Percentiles rank a stretch among this genome's conserved stretches.
Conservation (phyloP, 1,284 basidiomycete species). For the Farysia itapuensis region DNA sequence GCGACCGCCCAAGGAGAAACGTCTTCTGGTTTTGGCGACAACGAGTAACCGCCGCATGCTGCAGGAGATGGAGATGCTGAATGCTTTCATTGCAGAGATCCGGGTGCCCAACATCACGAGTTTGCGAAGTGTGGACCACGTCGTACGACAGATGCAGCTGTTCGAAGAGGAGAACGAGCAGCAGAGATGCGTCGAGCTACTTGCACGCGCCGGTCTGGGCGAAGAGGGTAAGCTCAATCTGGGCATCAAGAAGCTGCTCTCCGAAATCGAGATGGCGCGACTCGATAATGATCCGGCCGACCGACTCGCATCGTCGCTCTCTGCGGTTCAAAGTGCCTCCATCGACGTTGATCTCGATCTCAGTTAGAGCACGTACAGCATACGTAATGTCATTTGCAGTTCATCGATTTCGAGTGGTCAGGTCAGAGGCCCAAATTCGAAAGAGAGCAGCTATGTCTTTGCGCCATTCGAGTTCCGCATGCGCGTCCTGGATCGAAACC, state of each 20-base stretch:
- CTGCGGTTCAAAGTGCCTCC: constrained; percentile 21
- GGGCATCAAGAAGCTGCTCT: constrained; percentile 85
- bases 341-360: constrained; percentile 40
- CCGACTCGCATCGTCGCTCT: constrained; percentile 58
- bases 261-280: constrained; percentile 91
- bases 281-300: constrained; percentile 67
- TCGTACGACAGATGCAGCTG: constrained; percentile 80
- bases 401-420: too few relatives aligned
- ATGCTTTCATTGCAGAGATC: constrained; percentile 86
- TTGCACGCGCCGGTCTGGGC: constrained; percentile 76
- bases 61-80: constrained; percentile 82
- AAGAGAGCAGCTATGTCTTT: constrained; percentile 32
- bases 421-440: constrained; percentile 5
- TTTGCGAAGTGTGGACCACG: constrained; percentile 72
- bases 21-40: constrained; percentile 88
- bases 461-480: constrained; percentile 36
- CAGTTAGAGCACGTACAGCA: too few relatives aligned
- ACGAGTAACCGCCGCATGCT: constrained; percentile 85
- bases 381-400: too few relatives aligned
- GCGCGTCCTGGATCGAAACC: constrained; percentile 33
- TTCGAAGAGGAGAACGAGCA: constrained; percentile 69
- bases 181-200: constrained; percentile 68
- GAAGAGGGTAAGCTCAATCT: constrained; percentile 69
- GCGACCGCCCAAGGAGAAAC: constrained; percentile 91
- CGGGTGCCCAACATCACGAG: constrained; percentile 79